Conservation (phyloP, 768 basidiomycete species). For the Pleurotus platypus region DNA sequence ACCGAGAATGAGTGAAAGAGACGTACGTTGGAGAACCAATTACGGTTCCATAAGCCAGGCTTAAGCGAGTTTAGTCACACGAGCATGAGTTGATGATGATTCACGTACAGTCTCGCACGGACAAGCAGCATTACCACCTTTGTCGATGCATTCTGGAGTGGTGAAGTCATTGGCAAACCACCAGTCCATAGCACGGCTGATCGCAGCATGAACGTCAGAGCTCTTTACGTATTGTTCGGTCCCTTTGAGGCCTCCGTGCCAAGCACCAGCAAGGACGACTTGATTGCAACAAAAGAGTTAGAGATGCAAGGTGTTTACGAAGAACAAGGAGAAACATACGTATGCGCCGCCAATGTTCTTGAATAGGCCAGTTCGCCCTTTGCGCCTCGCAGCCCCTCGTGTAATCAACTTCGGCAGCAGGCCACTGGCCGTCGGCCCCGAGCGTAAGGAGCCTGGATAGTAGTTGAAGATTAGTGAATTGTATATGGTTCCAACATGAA, state of each 20-base stretch:
- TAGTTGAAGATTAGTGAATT: background rate
- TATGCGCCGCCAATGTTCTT: constrained; percentile 53
- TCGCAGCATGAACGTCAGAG: constrained; percentile 32
- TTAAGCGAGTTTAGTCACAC: background rate
- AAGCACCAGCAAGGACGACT: constrained; percentile 55
- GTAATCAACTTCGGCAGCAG: constrained; percentile 53
- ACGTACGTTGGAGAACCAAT: constrained; percentile 60
- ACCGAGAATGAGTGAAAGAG: background rate
- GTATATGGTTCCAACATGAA: constrained; percentile 28
- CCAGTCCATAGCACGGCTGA: constrained; percentile 51
- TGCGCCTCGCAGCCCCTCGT: constrained; percentile 58
- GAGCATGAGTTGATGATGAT: too few relatives aligned
- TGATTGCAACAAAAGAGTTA: background rate
- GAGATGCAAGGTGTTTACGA: background rate
- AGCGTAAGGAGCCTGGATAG: constrained; percentile 44
- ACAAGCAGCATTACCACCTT: constrained; percentile 48
- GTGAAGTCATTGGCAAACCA: constrained; percentile 65
- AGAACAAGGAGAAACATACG: constrained; percentile 26
- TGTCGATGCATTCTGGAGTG: constrained; percentile 47
- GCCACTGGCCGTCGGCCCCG: constrained; percentile 48
- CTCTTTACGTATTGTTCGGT: constrained; percentile 40
- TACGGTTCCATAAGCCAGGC: constrained; percentile 47
- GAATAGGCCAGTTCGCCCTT: constrained; percentile 69
- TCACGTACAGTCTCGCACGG: constrained; percentile 44
- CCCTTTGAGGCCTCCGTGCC: constrained; percentile 46